phyloP scores from a whole-genome alignment of 2,329 filamentous ascomycete species.

The Ceratocystis destructans region DNA sequence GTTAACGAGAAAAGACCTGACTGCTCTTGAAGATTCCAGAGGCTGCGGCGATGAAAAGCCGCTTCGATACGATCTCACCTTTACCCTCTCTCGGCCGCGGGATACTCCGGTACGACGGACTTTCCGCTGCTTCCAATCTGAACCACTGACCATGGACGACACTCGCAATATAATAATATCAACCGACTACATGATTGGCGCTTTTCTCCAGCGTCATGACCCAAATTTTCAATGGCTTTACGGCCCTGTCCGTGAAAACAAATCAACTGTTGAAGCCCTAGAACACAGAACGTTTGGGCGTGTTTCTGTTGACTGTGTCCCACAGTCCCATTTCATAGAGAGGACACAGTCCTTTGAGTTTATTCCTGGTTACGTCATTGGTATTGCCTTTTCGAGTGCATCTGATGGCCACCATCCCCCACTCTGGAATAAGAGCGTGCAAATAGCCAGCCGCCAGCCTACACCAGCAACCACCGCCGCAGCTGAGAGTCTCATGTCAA shows the following conservation, averaged over 20 bases:
- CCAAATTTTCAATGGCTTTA: constrained; percentile 36
- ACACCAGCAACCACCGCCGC: constrained; percentile 34
- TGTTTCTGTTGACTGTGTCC: constrained; percentile 35
- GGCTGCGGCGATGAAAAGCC: constrained; percentile 29
- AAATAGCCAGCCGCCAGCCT: constrained; percentile 34
- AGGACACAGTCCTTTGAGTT: constrained; percentile 34
- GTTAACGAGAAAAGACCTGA: constrained; percentile 39
- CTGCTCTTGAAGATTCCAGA: constrained; percentile 31
- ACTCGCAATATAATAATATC: constrained; percentile 36
- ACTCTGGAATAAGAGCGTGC: constrained; percentile 30
- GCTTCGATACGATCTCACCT: constrained; percentile 36
- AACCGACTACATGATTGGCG: constrained; percentile 37
- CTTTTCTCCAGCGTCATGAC: constrained; percentile 39
- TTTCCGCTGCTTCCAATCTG: constrained; percentile 38
- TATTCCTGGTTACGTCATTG: constrained; percentile 37
- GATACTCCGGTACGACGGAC: constrained; percentile 30
- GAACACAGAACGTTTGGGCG: constrained; percentile 31
- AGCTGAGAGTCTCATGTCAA: constrained; percentile 36
- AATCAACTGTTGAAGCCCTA: constrained; percentile 29
- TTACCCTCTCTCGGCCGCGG: constrained; percentile 28
- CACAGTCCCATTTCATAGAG: constrained; percentile 32
- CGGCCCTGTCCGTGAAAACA: constrained; percentile 30
- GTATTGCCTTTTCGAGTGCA: constrained; percentile 33
- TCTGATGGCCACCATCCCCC: constrained; percentile 27
- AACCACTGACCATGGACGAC: constrained; percentile 31